Conservation (phyloP, 345 rosid species). For the Eutrema japonicum region DNA sequence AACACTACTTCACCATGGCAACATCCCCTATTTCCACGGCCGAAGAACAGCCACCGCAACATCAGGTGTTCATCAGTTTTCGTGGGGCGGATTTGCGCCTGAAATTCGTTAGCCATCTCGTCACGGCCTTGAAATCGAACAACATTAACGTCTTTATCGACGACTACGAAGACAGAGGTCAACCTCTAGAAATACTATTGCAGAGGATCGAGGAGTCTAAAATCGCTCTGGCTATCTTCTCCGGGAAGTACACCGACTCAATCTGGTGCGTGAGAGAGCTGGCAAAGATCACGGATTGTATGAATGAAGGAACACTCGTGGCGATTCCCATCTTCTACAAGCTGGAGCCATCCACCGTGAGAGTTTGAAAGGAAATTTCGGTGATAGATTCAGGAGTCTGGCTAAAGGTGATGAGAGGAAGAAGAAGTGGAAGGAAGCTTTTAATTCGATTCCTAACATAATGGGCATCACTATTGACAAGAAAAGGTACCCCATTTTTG, state of each 20-base stretch:
- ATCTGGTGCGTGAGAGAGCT: not conserved
- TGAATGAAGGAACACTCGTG: not conserved
- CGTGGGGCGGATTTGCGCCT: conserved; percentile 14
- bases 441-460: conserved; percentile 4
- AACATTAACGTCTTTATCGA: conserved; percentile 25
- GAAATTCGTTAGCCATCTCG: conserved; percentile 22
- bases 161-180: not conserved
- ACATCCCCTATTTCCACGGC: not conserved
- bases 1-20: conserved; percentile 1
- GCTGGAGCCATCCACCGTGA: not conserved
- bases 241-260: conserved; percentile 6
- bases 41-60: not conserved
- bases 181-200: not conserved
- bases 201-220: not conserved
- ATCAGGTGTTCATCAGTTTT: conserved; percentile 24
- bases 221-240: conserved; percentile 18
- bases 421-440: conserved; percentile 36
- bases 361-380: not conserved
- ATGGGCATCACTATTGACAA: conserved; percentile 24
- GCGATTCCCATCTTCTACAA: conserved; percentile 26
- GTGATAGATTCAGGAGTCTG: not conserved
- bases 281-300: conserved; percentile 4
- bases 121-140: not conserved
- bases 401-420: conserved; percentile 1
- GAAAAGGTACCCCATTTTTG: conserved; percentile 6